These are phyloP conservation scores for Didymella glomerata DNA, from an alignment of 2,329 filamentous ascomycete species.

Conservation along the genomic window DNA sequence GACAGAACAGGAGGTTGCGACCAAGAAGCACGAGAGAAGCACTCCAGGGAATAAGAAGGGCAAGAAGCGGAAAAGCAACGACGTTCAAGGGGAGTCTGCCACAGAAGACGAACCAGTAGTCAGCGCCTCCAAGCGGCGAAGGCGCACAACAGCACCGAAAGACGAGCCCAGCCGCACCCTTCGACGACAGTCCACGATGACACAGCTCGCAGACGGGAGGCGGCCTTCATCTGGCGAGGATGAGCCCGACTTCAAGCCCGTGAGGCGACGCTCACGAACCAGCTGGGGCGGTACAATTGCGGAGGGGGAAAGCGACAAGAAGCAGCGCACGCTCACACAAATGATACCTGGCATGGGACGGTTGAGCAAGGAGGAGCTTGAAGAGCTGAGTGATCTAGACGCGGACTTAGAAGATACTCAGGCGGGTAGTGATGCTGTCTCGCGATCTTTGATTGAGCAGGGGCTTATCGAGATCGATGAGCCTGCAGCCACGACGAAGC, in stretches of 20 bases:
- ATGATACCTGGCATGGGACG: conserved; percentile 43
- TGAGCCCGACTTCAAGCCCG: conserved; percentile 38
- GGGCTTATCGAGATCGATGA: conserved; percentile 18
- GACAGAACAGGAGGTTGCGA: neutral
- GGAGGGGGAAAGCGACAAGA: conserved; percentile 26
- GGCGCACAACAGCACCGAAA: conserved; percentile 17
- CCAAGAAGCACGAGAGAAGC: neutral
- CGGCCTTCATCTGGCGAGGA: conserved; percentile 27
- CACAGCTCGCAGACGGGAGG: conserved; percentile 42
- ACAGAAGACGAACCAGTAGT: conserved; percentile 16
- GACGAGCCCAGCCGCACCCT: conserved; percentile 24
- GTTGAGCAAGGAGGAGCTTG: conserved; percentile 20
- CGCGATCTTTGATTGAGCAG: conserved; percentile 29
- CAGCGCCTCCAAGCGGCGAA: conserved; percentile 33
- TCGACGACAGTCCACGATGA: conserved; percentile 49
- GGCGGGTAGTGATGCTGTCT: conserved; percentile 25
- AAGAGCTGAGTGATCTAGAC: conserved; percentile 27
- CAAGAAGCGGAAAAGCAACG: conserved; percentile 31
- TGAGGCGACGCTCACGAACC: conserved; percentile 29
- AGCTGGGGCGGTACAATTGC: conserved; percentile 33
- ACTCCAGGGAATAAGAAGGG: conserved; percentile 11
- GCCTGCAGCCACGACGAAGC: too few species aligned
- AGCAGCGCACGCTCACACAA: conserved; percentile 47
- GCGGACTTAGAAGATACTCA: conserved; percentile 25
- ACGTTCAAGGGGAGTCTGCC: conserved; percentile 12